Base-by-base conservation (phyloP, 768 basidiomycete species). In the Chalciporus pseudorubinellus region DNA sequence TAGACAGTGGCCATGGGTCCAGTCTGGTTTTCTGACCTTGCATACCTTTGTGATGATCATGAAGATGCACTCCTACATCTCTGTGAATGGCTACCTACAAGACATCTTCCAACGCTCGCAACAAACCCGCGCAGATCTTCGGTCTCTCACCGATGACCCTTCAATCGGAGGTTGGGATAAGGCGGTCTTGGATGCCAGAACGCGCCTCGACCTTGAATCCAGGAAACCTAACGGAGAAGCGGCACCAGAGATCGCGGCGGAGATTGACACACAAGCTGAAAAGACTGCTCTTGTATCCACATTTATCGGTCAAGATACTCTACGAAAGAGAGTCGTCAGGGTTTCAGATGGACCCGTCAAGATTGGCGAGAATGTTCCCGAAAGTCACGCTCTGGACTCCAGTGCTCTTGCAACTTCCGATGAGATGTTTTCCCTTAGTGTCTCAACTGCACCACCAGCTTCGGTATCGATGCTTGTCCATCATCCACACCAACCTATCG, bases 1-100 rank as follows among this genome's bases (percentile, higher is more conserved):
- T 52, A 89, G 93, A 45, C 80, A 93, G 60, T 98, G 95, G 95
- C 93, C 92, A 31, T 98, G 95, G 95, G 95, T 98, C 6, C 95
- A 98, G 65, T 90, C 89, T 6, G 93, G 92, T 6, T 95, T 89
- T 68, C 73, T 94, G 44, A 95, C 89, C 1, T 69, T 93, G 44
- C 95, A 98, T 65, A 84, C 89, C 9, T 74, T 98, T 19, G 90
- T 86, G 52, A 85, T 94, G 85, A 80, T 93, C 59, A 94, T 94
- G 92, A 91, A 97, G 72, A 87, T 95, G 77, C 95, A 99, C 68
- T 97, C 93, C 5, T 99, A 98, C 70, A 81, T 89, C 67, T 79
- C 85, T 19, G 80, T 87, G 39, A 98, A 98, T 63, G 92, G 95
- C 6, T 84, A 90, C 59, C 82, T 97, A 19, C 81, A 87, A 52